Evolutionary conservation across 179 eudicot species (phyloP), one percentile per base, ranked within the genome.

Genomic region (Nepenthes alata): DNA sequence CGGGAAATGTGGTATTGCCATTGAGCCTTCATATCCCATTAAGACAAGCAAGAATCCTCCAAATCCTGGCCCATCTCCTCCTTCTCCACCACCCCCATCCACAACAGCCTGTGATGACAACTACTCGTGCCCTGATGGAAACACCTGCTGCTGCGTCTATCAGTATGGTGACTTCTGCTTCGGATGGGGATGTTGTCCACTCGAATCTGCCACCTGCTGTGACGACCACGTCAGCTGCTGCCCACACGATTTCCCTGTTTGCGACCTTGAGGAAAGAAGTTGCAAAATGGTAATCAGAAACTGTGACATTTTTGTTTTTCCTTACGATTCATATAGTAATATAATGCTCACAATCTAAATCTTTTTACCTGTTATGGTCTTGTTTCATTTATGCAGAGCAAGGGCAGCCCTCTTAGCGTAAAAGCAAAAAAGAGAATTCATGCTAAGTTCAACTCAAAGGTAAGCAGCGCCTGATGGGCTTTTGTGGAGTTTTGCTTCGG

Each of bases 101-200:
- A 37, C 69, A 1, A 66, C 73, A 0, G 67, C 61, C 4, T 88
- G 96, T 58, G 96, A 88, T 35, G 65, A 69, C 1, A 81, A 83
- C 80, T 76, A 75, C 64, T 55, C 78, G 0, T 88, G 96, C 78
- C 69, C 81, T 1, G 80, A 66, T 58, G 67, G 71, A n/a, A 81
- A 67, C 75, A 86, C 96, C 11, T 88, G 94, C 68, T 88, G 96
- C 64, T 88, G 96, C 35, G 59, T 83, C 37, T 86, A 74, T 54
- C 71, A 86, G 57, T 86, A 61, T 41, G 88, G 86, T 1, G 51
- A 70, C 4, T 76, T 55, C 72, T 88, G 96, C 82, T 86, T 83
- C 53, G 84, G 72, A 34, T 86, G 94, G 96, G 96, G 89, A 48
- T 88, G 94, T 66, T 88, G 96, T 76, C 94, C 89, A 7, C 55